phyloP scores from a whole-genome alignment of 2,329 filamentous ascomycete species.

The Sordariomycetes sp. region DNA sequence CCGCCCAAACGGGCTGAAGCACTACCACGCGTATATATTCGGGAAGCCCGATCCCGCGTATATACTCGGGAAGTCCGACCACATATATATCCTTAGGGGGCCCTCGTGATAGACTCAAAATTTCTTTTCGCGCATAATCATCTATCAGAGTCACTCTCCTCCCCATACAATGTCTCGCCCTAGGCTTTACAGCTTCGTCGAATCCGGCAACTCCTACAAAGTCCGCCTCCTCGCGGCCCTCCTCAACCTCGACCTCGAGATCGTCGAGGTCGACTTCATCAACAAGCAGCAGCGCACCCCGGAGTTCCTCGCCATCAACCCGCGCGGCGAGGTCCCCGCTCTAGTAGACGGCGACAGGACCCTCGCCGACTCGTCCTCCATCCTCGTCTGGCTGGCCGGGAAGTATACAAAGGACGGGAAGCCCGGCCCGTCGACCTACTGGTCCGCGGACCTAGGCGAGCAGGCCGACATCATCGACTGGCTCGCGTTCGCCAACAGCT shows the following conservation, averaged over 20 bases:
- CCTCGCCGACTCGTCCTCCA: conserved; percentile 1
- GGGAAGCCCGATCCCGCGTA: too few species aligned
- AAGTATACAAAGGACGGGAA: not conserved
- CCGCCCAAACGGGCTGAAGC: too few species aligned
- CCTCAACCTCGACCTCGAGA: not conserved
- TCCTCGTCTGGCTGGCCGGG: conserved; percentile 4
- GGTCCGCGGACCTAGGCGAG: not conserved
- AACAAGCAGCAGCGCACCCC: not conserved
- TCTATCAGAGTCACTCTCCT: too few species aligned
- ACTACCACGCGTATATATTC: too few species aligned
- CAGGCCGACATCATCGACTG: conserved; percentile 1
- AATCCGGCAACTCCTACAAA: conserved; percentile 1
- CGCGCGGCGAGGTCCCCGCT: not conserved
- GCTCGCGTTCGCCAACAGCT: conserved; percentile 1
- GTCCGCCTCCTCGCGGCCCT: conserved; percentile 2
- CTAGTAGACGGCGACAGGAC: not conserved
- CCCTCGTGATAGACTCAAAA: too few species aligned
- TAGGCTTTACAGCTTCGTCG: not conserved
- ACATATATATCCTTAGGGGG: too few species aligned
- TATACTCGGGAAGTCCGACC: too few species aligned
- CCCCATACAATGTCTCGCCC: not conserved
- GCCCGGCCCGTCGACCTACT: not conserved
- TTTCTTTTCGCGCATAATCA: too few species aligned
- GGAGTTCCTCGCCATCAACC: not conserved
- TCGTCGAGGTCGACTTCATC: conserved; percentile 1